Base-by-base conservation (phyloP, 768 basidiomycete genomes). In the Leucosporidium scottii region DNA sequence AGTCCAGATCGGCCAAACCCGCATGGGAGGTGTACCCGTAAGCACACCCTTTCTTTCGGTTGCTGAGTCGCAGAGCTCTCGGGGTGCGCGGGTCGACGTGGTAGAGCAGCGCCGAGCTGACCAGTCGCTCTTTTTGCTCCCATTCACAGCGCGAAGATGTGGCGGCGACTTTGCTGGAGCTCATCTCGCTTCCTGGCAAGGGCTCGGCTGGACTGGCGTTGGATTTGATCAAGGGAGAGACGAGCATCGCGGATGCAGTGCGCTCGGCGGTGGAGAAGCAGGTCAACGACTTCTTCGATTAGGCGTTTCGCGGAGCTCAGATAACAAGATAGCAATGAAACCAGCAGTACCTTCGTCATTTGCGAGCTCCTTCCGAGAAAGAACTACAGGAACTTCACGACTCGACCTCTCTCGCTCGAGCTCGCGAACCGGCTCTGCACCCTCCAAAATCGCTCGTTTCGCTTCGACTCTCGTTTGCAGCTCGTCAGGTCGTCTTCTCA, bases 201-300 rank as follows among this genome's bases (percentile, higher is more conserved):
- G 84, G 83, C 64, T 83, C 84, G 0, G 81, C 81, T 20, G 85
- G 85, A 0, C 78, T 86, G 28, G 83, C 81, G 1, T 80, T 87
- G 60, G 86, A 88, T 74, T 72, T 87, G n/a, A 80, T 84, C 56
- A 83, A 84, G 31, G 85, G 85, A 0, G 79, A 82, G 3, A 80
- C 78, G 0, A 76, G 79, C 0, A 79, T 86, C 50, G 78, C 80
- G 56, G 77, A 81, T 65, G 83, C 81, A 7, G 72, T 87, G 59
- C 80, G 84, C 61, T 78, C 79, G 15, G 81, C 82, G 48, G 82
- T 86, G 66, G 80, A 82, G 74, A 81, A 80, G 65, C 81, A 83
- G 1, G 82, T 81, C 66, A 81, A 81, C 0, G 82, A 82, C 64
- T 83, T 65, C 39, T 51, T 61, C 8, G 61, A 58, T 23, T 57